A percentile compares a stretch with the other conserved stretches of the same genome.
Evolutionary conservation across 352 stramenopile genomes (phyloP).

Genomic region (Globisporangium apiculatum): DNA sequence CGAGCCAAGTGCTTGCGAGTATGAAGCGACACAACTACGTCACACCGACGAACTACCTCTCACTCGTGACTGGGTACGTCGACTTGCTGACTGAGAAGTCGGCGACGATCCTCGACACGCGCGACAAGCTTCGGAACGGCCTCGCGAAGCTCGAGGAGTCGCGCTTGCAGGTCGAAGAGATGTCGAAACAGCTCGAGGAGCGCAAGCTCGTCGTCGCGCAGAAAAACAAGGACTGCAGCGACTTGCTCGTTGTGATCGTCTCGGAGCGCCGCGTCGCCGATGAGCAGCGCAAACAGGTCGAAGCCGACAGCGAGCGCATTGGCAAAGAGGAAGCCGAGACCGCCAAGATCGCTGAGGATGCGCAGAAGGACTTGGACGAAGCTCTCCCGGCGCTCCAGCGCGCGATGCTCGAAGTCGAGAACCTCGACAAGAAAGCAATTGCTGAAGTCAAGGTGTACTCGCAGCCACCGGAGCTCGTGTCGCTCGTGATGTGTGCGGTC

Average conservation of each 20-base stretch:
- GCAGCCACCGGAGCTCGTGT: slow-evolving; percentile 88
- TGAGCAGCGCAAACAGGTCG: slow-evolving; percentile 91
- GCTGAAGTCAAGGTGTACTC: slow-evolving; percentile 95
- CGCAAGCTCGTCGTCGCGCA: slow-evolving; percentile 88
- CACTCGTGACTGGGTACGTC: slow-evolving; percentile 90
- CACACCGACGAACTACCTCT: slow-evolving; percentile 91
- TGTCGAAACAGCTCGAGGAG: slow-evolving; percentile 82
- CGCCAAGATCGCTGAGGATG: slow-evolving; percentile 93
- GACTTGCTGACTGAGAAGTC: slow-evolving; percentile 75
- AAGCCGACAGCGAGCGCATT: slow-evolving; percentile 91
- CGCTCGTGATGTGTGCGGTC: slow-evolving; percentile 92
- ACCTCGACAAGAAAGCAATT: slow-evolving; percentile 93
- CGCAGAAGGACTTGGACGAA: slow-evolving; percentile 92
- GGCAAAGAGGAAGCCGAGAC: slow-evolving; percentile 88
- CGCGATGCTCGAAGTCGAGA: slow-evolving; percentile 92
- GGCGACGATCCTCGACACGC: slow-evolving; percentile 57
- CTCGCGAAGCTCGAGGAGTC: slow-evolving; percentile 81
- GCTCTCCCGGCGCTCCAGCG: slow-evolving; percentile 90
- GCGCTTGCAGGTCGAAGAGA: slow-evolving; percentile 74
- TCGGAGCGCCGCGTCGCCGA: slow-evolving; percentile 91
- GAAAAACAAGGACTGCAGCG: slow-evolving; percentile 93
- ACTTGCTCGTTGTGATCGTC: slow-evolving; percentile 93
- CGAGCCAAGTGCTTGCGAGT: slow-evolving; percentile 71
- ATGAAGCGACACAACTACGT: slow-evolving; percentile 94
- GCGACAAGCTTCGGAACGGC: slow-evolving; percentile 80